Percentiles rank a stretch among this genome's conserved stretches.
Conservation (phyloP, 2,329 filamentous ascomycete species). For the Beauveria sp. region DNA sequence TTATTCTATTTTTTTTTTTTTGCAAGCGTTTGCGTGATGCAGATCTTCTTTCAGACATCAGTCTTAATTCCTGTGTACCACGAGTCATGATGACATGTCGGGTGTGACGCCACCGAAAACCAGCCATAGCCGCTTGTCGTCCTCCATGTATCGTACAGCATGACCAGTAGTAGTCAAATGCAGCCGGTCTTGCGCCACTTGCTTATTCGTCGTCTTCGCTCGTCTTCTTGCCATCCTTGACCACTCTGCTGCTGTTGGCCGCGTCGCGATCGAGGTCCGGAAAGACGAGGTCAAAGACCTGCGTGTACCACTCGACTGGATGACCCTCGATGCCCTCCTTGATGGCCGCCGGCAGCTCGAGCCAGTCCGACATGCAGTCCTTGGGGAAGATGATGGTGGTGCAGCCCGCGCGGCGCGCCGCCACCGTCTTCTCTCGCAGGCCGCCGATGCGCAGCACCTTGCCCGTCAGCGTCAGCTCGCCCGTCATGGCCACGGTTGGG, state of each 20-base stretch:
- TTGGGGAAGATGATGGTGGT: constrained; percentile 90
- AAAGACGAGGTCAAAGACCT: constrained; percentile 91
- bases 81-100: neutral
- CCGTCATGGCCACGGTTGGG: constrained; percentile 93
- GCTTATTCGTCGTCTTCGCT: constrained; percentile 24
- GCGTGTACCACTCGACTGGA: constrained; percentile 85
- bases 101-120: neutral
- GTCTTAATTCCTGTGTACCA: neutral
- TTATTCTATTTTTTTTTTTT: neutral
- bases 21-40: neutral
- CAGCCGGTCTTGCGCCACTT: neutral
- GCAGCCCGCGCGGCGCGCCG: constrained; percentile 83
- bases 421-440: constrained; percentile 92
- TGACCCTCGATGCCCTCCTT: constrained; percentile 91
- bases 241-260: constrained; percentile 66
- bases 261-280: constrained; percentile 64
- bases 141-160: neutral
- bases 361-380: constrained; percentile 95
- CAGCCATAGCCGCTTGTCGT: neutral
- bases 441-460: constrained; percentile 95
- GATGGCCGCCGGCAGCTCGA: constrained; percentile 96
- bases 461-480: constrained; percentile 91
- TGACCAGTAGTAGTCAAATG: too few species aligned
- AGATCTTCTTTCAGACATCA: neutral
- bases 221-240: constrained; percentile 44